Percentiles rank a stretch among this genome's conserved stretches.
Conservation (phyloP, 257 asterid species). For the Coffea canephora region DNA sequence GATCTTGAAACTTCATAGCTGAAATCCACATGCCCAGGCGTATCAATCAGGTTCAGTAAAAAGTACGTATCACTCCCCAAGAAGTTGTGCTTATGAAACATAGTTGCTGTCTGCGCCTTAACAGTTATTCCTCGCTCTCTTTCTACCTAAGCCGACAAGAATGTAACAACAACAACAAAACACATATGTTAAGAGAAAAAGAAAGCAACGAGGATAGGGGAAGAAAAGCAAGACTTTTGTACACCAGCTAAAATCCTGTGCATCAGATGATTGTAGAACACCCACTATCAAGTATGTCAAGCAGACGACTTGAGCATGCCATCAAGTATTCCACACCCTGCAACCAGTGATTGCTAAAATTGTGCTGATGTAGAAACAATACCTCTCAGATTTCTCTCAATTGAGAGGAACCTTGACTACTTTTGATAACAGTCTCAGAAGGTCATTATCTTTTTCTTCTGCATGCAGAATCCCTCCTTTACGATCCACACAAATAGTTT, state of each 20-base stretch:
- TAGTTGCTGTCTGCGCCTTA: slow-evolving; percentile 99
- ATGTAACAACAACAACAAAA: neutral
- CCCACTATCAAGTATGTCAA: neutral
- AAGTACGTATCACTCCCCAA: slow-evolving; percentile 54
- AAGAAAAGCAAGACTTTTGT: neutral
- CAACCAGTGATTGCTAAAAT: neutral
- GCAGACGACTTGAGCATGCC: neutral
- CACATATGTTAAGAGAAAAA: neutral
- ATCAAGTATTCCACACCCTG: neutral
- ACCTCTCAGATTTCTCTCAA: neutral
- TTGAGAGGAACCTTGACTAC: neutral
- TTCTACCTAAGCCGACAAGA: slow-evolving; percentile 67
- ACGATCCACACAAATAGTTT: neutral
- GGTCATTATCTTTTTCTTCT: neutral
- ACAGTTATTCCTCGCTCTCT: slow-evolving; percentile 97
- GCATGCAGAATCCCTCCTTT: neutral
- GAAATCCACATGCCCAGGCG: slow-evolving; percentile 98
- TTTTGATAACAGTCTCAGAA: neutral
- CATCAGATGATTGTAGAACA: neutral
- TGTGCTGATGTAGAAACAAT: neutral
- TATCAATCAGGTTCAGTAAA: slow-evolving; percentile 81
- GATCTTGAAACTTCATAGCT: slow-evolving; percentile 97
- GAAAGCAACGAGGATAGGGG: neutral
- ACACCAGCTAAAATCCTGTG: neutral
- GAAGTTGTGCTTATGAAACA: slow-evolving; percentile 75